Base-by-base conservation (phyloP, 192 early-diverging fungal genomes). In the Podila horticola region DNA sequence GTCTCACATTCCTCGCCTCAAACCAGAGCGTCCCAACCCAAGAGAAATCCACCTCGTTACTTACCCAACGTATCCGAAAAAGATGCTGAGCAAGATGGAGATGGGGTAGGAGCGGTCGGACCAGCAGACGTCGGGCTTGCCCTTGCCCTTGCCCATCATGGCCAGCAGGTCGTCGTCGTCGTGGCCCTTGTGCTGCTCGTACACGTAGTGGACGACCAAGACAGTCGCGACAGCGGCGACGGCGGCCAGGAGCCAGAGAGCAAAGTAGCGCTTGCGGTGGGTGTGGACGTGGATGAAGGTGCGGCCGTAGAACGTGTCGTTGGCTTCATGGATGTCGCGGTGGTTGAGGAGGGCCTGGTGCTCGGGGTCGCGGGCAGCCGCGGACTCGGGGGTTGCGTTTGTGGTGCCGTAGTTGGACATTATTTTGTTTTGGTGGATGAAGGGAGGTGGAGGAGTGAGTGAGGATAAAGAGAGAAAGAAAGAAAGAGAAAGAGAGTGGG, bases 101-200 rank as follows among this genome's bases (percentile, higher is more conserved):
- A 86, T 58, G 45, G 86, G 86, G 50, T 83, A 85, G 29, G 82
- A 83, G 33, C 87, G 75, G 49, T 88, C 87, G 17, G 84, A 85
- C n/a, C 79, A 33, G 67, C 87, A 88, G 31, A 31, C 41, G 5
- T 63, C 62, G 6, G 77, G 66, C 2, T 48, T 36, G 38, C 26
- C 20, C 15, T 62, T 17, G 17, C 17, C 29, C 52, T 68, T 55
- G 38, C 41, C 45, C 68, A 12, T 24, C 38, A 29, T 52, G 48
- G 52, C 49, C 36, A 19, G 34, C 4, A 74, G 48, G 24, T 33
- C 48, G 9, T 51, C 17, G 52, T 22, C 52, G n/a, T 50, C 29
- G 41, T 50, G 26, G 4, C 57, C 49, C 58, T 77, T 58, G 55
- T 70, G 7, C 29, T 66, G 29, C 31, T 69, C 34, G 31, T 77